These are phyloP conservation scores for Penicillium samsonianum DNA, from an alignment of 495 filamentous ascomycete genomes.

Conservation along the genomic window DNA sequence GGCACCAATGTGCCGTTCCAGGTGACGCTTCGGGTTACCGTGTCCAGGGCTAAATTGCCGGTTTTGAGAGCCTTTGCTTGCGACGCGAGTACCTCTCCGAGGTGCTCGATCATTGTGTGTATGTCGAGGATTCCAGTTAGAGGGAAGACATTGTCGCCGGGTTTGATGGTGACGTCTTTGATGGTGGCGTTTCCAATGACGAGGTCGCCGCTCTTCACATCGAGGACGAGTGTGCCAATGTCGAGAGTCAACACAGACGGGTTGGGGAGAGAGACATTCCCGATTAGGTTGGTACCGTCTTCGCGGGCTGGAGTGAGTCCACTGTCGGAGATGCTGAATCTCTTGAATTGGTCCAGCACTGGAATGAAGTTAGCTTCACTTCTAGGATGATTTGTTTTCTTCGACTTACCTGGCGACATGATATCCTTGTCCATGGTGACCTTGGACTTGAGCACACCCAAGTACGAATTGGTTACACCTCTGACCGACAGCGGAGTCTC, in stretches of 20 bases:
- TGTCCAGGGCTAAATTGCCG: constrained; percentile 37
- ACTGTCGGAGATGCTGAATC: constrained; percentile 6
- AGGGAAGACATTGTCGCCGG: constrained; percentile 58
- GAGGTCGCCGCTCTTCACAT: constrained; percentile 9
- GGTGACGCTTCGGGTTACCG: constrained; percentile 32
- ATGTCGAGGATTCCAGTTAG: constrained; percentile 48
- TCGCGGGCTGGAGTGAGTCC: neutral
- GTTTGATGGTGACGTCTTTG: constrained; percentile 56
- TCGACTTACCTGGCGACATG: constrained; percentile 33
- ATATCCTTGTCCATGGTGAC: constrained; percentile 44
- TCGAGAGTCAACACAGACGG: constrained; percentile 8
- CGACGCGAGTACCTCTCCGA: constrained; percentile 29
- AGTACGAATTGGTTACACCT: constrained; percentile 37
- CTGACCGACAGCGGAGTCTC: constrained; percentile 31
- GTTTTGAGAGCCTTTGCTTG: constrained; percentile 32
- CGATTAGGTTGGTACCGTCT: constrained; percentile 5
- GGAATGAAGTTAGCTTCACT: constrained; percentile 9
- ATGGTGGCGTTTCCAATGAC: constrained; percentile 29
- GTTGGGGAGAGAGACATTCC: constrained; percentile 10
- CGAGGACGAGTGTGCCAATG: constrained; percentile 3
- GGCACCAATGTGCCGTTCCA: constrained; percentile 39
- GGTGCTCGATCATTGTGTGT: constrained; percentile 30
- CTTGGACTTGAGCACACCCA: constrained; percentile 37
- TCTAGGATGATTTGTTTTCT: neutral
- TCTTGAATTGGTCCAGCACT: constrained; percentile 34